These are phyloP conservation scores for Kazachstania sp. DNA, from an alignment of 1,139 yeast species.

Conservation along the genomic window DNA sequence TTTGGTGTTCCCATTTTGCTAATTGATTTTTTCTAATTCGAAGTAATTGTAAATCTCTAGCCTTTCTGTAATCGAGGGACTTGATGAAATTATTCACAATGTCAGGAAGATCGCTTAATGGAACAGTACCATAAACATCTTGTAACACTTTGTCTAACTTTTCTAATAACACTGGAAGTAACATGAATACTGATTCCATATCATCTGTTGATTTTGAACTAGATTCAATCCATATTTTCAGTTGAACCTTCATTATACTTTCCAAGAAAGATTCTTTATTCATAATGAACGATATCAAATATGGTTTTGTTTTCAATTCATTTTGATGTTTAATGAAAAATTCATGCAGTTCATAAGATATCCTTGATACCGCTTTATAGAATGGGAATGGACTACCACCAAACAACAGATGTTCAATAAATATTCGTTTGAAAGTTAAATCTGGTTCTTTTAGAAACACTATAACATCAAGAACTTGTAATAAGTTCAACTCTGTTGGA, in stretches of 20 bases:
- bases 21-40: slow-evolving; percentile 34
- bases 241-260: slow-evolving; percentile 19
- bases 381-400: slow-evolving; percentile 26
- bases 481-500: slow-evolving; percentile 10
- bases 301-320: slow-evolving; percentile 9
- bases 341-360: slow-evolving; percentile 15
- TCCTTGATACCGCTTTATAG: slow-evolving; percentile 15
- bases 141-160: slow-evolving; percentile 5
- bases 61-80: slow-evolving; percentile 38
- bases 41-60: slow-evolving; percentile 50
- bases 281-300: slow-evolving; percentile 16
- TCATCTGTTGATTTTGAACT: slow-evolving; percentile 43
- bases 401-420: slow-evolving; percentile 25
- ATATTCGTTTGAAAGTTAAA: slow-evolving; percentile 20
- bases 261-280: slow-evolving; percentile 19
- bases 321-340: slow-evolving; percentile 9
- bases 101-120: slow-evolving; percentile 7
- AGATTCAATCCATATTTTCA: slow-evolving; percentile 63
- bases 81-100: slow-evolving; percentile 4
- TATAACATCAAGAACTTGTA: slow-evolving; percentile 18
- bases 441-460: slow-evolving; percentile 20
- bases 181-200: slow-evolving; percentile 27
- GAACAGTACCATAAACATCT: background rate
- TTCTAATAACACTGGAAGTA: slow-evolving; percentile 18
- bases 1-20: slow-evolving; percentile 33